Evolutionary conservation across 1,284 basidiomycete genomes (phyloP), one percentile per base, ranked within the genome.

Genomic region (Malassezia vespertilionis): DNA sequence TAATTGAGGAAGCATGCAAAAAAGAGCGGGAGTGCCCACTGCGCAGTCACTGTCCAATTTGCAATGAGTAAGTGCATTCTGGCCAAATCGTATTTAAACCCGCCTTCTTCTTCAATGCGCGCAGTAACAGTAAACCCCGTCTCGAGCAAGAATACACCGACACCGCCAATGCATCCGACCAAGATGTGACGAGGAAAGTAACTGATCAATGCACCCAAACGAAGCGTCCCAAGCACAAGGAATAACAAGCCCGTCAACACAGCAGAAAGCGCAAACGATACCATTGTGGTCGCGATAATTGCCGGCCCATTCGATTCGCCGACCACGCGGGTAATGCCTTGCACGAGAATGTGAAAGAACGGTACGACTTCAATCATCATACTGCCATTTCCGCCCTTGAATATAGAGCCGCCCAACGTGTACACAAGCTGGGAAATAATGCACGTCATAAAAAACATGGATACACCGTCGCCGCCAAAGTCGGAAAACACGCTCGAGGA

Each of bases 341-440:
- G 79, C 4, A 86, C 85, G 35, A 96, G 76, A 49, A 95, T 85
- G 69, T 95, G 90, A 69, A 90, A 93, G 74, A 96, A 96, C 0
- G 91, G 90, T 5, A 69, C 56, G 10, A 89, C 86, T 72, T 96
- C 90, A 55, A 96, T 96, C 88, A 95, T 93, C 89, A 96, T 95
- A 44, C 85, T 90, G 8, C 89, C 89, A 72, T 93, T 96, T 7
- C 72, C 73, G 23, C 68, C 74, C 44, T 73, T 74, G 72, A 96
- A 96, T 31, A 83, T 84, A 56, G 84, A 88, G 1, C 86, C 89
- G 1, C 89, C 88, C 8, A 67, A 52, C 0, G 85, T 83, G 71
- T 86, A 96, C 1, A 84, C 78, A 15, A 95, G 73, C 69, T 97
- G 91, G 0, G 86, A 76, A 27, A 93, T 72, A 46, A 91, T 75